Percentiles rank a stretch among this genome's conserved stretches.
Evolutionary conservation across 257 asterid genomes (phyloP).

Genomic region (Verbena officinalis): DNA sequence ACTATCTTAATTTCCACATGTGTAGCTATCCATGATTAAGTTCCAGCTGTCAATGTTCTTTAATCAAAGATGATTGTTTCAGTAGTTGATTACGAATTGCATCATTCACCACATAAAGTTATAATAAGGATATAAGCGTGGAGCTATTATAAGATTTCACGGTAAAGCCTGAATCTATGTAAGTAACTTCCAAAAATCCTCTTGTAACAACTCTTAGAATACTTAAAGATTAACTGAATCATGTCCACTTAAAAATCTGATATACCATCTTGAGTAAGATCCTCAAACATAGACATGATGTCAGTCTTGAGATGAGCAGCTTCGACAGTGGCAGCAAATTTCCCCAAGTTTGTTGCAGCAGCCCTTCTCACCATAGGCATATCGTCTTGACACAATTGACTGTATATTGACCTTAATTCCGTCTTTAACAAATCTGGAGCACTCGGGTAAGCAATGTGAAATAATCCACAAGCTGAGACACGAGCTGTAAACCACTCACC

Average conservation of each 20-base stretch:
- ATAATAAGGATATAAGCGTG: slow-evolving; percentile 7
- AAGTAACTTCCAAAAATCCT: not conserved
- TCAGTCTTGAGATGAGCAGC: slow-evolving; percentile 54
- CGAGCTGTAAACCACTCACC: slow-evolving; percentile 98
- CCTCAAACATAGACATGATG: slow-evolving; percentile 68
- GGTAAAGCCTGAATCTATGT: not conserved
- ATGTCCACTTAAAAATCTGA: slow-evolving; percentile 27
- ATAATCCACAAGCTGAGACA: slow-evolving; percentile 88
- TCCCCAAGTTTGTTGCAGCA: slow-evolving; percentile 52
- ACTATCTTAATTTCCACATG: slow-evolving; percentile 8
- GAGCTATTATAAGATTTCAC: not conserved
- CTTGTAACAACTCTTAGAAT: not conserved
- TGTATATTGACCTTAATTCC: slow-evolving; percentile 72
- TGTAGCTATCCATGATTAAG: not conserved
- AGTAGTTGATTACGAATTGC: not conserved
- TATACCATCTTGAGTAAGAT: slow-evolving; percentile 77
- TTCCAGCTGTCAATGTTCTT: slow-evolving; percentile 4
- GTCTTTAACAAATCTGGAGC: slow-evolving; percentile 80
- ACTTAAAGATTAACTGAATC: slow-evolving; percentile 9
- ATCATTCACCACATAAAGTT: not conserved
- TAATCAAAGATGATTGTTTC: not conserved
- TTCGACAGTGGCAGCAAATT: slow-evolving; percentile 54
- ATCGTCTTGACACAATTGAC: slow-evolving; percentile 90
- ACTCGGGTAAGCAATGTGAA: slow-evolving; percentile 85
- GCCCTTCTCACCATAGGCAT: slow-evolving; percentile 68